Percentiles rank a stretch among this genome's conserved stretches.
Evolutionary conservation across 208 protist genomes (phyloP).

Genomic region (Herpetomonas muscarum): DNA sequence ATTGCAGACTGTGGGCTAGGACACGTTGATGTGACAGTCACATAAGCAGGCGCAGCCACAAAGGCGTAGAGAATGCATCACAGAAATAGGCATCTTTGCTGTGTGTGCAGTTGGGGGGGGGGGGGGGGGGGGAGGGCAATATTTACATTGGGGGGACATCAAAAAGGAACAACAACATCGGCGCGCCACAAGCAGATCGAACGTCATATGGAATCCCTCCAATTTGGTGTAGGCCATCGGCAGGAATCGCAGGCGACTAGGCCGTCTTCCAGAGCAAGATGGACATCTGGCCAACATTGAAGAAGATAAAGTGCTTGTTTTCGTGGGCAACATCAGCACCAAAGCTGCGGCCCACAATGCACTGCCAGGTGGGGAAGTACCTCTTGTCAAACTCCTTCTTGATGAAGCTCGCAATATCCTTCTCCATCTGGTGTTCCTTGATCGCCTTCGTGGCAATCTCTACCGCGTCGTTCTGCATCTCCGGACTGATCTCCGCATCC

Average conservation of each 20-base stretch:
- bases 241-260: no score
- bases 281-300: conserved; percentile 99
- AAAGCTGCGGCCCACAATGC: conserved; percentile 99
- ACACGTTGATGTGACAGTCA: no score
- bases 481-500: conserved; percentile 92
- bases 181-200: no score
- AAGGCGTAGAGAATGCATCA: no score
- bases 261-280: conserved; percentile 97
- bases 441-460: conserved; percentile 97
- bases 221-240: no score
- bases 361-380: conserved; percentile 99
- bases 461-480: conserved; percentile 98
- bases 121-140: no score
- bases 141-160: no score
- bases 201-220: neutral
- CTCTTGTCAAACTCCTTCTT: conserved; percentile 99
- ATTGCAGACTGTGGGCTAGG: no score
- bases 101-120: no score
- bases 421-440: conserved; percentile 99
- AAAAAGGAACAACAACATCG: no score
- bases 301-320: conserved; percentile 99
- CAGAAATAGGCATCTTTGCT: no score
- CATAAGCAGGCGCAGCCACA: no score
- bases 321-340: conserved; percentile 99
- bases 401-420: conserved; percentile 99